Percentiles rank a stretch among this genome's conserved stretches.
phyloP scores from a whole-genome alignment of 1,139 yeast genomes.

The Hanseniaspora gamundiae region DNA sequence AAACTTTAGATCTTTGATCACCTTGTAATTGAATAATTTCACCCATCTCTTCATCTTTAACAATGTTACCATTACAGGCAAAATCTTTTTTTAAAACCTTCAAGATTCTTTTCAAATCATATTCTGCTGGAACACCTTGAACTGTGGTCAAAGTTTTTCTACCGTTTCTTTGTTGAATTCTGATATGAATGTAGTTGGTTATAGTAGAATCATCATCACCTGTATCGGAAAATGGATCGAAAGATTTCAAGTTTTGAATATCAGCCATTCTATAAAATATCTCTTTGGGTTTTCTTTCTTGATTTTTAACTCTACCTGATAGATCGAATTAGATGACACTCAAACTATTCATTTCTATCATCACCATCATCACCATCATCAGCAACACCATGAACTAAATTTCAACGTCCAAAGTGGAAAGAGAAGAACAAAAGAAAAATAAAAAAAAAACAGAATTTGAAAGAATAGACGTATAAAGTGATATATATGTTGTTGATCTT shows the following conservation, averaged over 20 bases:
- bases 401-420: constrained; percentile 3
- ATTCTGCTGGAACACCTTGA: constrained; percentile 92
- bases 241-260: constrained; percentile 93
- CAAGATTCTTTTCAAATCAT: constrained; percentile 86
- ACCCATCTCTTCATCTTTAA: constrained; percentile 91
- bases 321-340: background rate
- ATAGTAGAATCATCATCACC: constrained; percentile 98
- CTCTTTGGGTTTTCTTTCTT: background rate
- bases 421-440: background rate
- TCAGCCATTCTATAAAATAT: constrained; percentile 58
- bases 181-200: constrained; percentile 91
- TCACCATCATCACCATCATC: background rate
- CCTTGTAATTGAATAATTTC: constrained; percentile 98
- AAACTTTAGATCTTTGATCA: constrained; percentile 94
- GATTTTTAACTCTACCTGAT: background rate
- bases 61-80: constrained; percentile 98
- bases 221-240: constrained; percentile 99
- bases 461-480: too few relatives aligned
- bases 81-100: constrained; percentile 94
- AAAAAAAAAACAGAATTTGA: too few relatives aligned
- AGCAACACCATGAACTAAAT: background rate
- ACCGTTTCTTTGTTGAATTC: constrained; percentile 99
- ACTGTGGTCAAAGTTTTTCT: constrained; percentile 98
- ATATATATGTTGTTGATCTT: too few relatives aligned
- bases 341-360: background rate